Base-by-base conservation (phyloP, 225 moss, liverwort and hornwort genomes). In the Polytrichum commune region DNA sequence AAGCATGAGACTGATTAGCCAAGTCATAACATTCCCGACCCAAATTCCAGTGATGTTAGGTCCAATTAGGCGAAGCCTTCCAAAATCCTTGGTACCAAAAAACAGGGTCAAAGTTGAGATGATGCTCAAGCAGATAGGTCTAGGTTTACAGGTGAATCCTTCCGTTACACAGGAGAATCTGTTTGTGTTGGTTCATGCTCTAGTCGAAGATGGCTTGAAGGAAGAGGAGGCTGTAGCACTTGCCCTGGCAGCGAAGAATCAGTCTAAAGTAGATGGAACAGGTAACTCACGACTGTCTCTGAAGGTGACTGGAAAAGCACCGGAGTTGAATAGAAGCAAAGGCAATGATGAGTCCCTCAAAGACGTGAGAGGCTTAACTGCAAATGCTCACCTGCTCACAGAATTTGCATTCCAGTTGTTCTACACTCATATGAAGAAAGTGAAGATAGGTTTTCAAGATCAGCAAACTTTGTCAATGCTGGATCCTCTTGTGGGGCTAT, bases 331-430 rank as follows among this genome's bases (percentile, higher is more conserved):
- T 63, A 72, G 72, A 57, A 77, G 74, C 53, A 81, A 76, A 72
- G 63, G 56, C 30, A 72, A 54, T 54, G 74, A 81, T 65, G 79
- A 67, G 26, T 68, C 55, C 27, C 60, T n/a, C 23, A 80, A 74
- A 57, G 74, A 69, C 24, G 53, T 73, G 27, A 76, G 57, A 63
- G 27, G 76, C 68, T 84, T 85, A 62, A 74, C 62, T 13, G 87
- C 85, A 5, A 90, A 99, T 84, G 85, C 81, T 27, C 81, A 99
- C 73, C 72, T 99, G 65, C 86, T 93, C 55, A 93, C 90, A 73
- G 95, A 95, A 70, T 99, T 90, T 79, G 80, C 91, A 68, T 72
- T 99, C 53, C 90, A 90, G 81, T 64, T 99, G 61, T 88, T 95
- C 75, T 84, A 89, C 70, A 80, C 83, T 53, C 85, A 93, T 72